Evolutionary conservation across 1,284 basidiomycete genomes (phyloP).

Genomic region (Testicularia cyperi): DNA sequence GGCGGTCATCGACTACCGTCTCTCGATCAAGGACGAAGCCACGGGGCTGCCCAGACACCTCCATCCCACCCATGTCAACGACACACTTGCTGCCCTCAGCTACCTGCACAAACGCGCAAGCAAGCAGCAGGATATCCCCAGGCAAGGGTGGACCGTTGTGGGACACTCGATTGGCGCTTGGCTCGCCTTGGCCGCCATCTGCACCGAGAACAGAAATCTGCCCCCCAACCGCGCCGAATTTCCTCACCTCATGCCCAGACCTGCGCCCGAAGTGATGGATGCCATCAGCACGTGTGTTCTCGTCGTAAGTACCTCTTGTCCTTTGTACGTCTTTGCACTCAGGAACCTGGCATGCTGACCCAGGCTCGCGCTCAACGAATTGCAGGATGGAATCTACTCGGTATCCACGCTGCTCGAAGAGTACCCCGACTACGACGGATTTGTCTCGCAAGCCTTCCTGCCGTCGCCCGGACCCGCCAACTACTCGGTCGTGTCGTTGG

Average conservation of each 20-base stretch:
- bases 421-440: slow-evolving; percentile 29
- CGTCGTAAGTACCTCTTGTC: slow-evolving; percentile 14
- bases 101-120: slow-evolving; percentile 5
- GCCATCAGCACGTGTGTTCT: slow-evolving; percentile 22
- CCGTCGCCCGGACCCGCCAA: slow-evolving; percentile 16
- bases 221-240: not conserved
- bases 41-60: slow-evolving; percentile 4
- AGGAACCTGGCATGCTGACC: too few species aligned
- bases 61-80: slow-evolving; percentile 25
- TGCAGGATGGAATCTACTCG: slow-evolving; percentile 29
- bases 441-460: slow-evolving; percentile 34
- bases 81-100: slow-evolving; percentile 18
- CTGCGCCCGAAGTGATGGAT: not conserved
- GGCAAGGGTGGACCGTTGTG: slow-evolving; percentile 10
- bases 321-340: too few species aligned
- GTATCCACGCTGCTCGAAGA: slow-evolving; percentile 17
- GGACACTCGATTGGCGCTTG: slow-evolving; percentile 39
- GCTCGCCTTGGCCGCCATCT: slow-evolving; percentile 13
- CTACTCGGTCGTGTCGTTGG: slow-evolving; percentile 20
- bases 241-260: slow-evolving; percentile 12
- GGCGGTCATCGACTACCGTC: slow-evolving; percentile 32
- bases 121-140: slow-evolving; percentile 3
- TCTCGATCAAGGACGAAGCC: slow-evolving; percentile 17
- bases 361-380: not conserved
- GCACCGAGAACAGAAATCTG: slow-evolving; percentile 2